These are phyloP conservation scores for Camelina laxa DNA, from an alignment of 345 rosid species.

Conservation along the genomic window DNA sequence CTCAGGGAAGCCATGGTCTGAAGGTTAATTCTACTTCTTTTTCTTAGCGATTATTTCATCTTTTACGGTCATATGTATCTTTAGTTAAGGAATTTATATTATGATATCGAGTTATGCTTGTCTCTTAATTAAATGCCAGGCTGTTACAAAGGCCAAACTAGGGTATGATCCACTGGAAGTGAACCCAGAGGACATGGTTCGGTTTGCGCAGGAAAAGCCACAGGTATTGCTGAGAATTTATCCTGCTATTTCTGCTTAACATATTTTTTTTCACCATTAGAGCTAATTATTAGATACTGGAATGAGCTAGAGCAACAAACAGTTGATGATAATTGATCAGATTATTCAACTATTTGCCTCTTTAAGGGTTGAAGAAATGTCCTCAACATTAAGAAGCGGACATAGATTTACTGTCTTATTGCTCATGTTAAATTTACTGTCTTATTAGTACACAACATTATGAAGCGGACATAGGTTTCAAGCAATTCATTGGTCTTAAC, in stretches of 20 bases:
- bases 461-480: conserved; percentile 9
- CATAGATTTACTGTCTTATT: background rate
- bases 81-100: conserved; percentile 14
- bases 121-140: conserved; percentile 55
- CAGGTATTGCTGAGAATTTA: conserved; percentile 61
- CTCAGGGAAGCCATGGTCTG: conserved; percentile 98
- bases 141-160: conserved; percentile 93
- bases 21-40: conserved; percentile 59
- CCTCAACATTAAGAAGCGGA: background rate
- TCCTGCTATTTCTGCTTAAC: conserved; percentile 26
- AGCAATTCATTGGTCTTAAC: conserved; percentile 5
- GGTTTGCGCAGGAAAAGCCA: conserved; percentile 88
- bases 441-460: conserved; percentile 21
- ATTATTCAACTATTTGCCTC: conserved; percentile 21
- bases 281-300: conserved; percentile 20
- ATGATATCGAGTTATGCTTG: conserved; percentile 23
- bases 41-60: conserved; percentile 18
- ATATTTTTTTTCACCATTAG: background rate
- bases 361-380: conserved; percentile 4
- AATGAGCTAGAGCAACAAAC: conserved; percentile 26
- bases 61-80: conserved; percentile 14
- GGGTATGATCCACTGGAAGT: conserved; percentile 98
- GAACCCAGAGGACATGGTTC: conserved; percentile 99
- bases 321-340: conserved; percentile 9
- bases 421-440: conserved; percentile 9